These are phyloP conservation scores for Thalassiosira mediterranea DNA, from an alignment of 352 stramenopile species.

Conservation along the genomic window DNA sequence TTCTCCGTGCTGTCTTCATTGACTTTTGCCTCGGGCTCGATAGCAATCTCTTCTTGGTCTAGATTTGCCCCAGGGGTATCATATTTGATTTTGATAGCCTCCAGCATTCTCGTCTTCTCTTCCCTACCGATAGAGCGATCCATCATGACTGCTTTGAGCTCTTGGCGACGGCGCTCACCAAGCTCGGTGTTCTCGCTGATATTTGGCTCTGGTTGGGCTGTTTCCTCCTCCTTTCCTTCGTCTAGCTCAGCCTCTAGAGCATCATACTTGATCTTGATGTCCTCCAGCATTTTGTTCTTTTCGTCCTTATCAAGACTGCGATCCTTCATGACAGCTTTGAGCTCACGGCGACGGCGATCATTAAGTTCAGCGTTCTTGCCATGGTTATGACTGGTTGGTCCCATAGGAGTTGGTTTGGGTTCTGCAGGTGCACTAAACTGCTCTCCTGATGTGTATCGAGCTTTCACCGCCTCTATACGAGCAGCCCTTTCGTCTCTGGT, in stretches of 20 bases:
- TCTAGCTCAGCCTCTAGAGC: no score
- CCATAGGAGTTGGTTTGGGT: not conserved
- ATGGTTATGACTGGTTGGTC: not conserved
- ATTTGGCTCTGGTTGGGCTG: not conserved
- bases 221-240: not conserved
- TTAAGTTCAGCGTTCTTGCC: not conserved
- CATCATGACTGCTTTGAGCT: no score
- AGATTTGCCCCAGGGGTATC: no score
- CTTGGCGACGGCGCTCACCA: no score
- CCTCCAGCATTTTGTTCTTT: not conserved
- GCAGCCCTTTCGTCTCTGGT: constrained; percentile 2
- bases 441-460: not conserved
- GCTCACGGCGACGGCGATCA: not conserved
- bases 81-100: no score
- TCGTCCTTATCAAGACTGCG: not conserved
- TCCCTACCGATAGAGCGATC: no score
- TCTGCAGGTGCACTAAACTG: no score
- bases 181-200: no score
- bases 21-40: no score
- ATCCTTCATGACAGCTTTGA: not conserved
- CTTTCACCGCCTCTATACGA: constrained; percentile 8
- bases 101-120: no score
- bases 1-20: no score
- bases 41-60: no score
- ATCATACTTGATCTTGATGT: not conserved